phyloP scores from a whole-genome alignment of 768 basidiomycete genomes.

The Agaricus subrufescens region DNA sequence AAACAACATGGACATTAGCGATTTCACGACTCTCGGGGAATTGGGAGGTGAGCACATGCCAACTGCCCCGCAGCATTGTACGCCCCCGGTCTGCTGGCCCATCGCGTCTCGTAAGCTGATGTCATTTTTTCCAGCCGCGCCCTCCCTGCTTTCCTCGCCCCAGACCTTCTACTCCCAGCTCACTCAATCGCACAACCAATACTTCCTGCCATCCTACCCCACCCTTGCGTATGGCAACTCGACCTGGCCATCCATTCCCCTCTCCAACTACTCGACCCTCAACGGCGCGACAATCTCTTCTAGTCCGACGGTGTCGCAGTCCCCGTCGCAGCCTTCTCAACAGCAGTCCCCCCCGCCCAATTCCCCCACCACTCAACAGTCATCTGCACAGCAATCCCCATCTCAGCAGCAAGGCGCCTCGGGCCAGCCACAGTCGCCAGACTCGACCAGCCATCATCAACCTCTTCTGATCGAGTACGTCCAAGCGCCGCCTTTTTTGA shows the following conservation, averaged over 20 bases:
- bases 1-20: conserved; percentile 33
- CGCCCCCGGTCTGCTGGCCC: neutral
- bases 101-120: conserved; percentile 2
- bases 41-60: conserved; percentile 31
- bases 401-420: conserved; percentile 20
- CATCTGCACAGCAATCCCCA: conserved; percentile 19
- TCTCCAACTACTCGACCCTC: conserved; percentile 73
- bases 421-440: conserved; percentile 22
- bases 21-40: conserved; percentile 37
- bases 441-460: conserved; percentile 23
- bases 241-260: conserved; percentile 39
- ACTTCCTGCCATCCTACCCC: conserved; percentile 44
- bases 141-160: conserved; percentile 35
- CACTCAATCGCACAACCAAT: conserved; percentile 23
- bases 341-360: conserved; percentile 16
- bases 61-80: neutral
- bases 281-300: conserved; percentile 66
- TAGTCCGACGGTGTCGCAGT: conserved; percentile 24
- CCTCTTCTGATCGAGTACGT: conserved; percentile 72
- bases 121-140: conserved; percentile 19
- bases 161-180: conserved; percentile 34
- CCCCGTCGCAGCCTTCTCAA: conserved; percentile 16
- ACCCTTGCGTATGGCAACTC: conserved; percentile 50
- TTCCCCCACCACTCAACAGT: conserved; percentile 17
- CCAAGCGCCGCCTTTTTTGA: conserved; percentile 6